phyloP scores from a whole-genome alignment of 441 rosid genomes.

The Pelargonium australe region DNA sequence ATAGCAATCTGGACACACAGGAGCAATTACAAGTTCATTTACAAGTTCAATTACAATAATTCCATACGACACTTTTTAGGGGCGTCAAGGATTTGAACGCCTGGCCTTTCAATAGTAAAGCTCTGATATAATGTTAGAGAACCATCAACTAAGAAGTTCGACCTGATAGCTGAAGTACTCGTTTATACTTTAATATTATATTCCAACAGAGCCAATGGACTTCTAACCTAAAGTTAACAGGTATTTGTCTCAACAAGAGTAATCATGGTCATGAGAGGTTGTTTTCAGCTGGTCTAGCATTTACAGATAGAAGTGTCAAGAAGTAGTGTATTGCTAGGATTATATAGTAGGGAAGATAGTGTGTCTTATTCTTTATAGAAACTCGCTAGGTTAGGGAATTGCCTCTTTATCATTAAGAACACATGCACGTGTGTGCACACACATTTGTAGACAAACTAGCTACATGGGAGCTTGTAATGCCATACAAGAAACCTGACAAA shows the following conservation, averaged over 20 bases:
- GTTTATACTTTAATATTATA: background rate
- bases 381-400: background rate
- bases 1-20: constrained; percentile 33
- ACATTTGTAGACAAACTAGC: background rate
- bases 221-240: background rate
- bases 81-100: too few species aligned
- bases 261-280: background rate
- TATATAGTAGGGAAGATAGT: too few species aligned
- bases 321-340: background rate
- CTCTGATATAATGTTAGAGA: too few species aligned
- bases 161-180: background rate
- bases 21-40: background rate
- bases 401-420: background rate
- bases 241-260: background rate
- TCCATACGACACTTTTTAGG: background rate
- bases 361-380: too few species aligned
- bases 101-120: too few species aligned
- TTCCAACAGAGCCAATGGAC: background rate
- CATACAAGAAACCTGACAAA: background rate
- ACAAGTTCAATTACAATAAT: constrained; percentile 5
- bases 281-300: background rate
- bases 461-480: background rate
- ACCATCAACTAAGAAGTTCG: background rate
- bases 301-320: background rate
- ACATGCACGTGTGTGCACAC: background rate